Percentiles rank a stretch among this genome's conserved stretches.
These are phyloP conservation scores for Sugiyamaella valdiviana DNA, from an alignment of 805 yeast species.

Conservation along the genomic window DNA sequence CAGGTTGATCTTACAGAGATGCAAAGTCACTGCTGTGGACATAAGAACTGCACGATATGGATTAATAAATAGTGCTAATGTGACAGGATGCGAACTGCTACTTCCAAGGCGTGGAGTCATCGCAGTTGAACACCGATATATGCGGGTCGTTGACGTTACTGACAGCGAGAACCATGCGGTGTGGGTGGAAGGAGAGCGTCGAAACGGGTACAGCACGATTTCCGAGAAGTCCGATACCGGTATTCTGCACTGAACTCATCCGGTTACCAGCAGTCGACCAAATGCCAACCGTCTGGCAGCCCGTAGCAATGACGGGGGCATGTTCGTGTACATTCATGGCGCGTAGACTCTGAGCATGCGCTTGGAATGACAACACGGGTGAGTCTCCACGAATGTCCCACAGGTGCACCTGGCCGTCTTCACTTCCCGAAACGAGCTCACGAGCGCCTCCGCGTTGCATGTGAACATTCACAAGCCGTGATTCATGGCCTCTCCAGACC, in stretches of 20 bases:
- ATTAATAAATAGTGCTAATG: not conserved
- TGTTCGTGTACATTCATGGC: slow-evolving; percentile 87
- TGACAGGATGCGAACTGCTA: not conserved
- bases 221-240: slow-evolving; percentile 27
- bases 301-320: slow-evolving; percentile 90
- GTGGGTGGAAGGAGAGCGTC: slow-evolving; percentile 79
- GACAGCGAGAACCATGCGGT: slow-evolving; percentile 86
- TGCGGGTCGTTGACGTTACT: slow-evolving; percentile 72
- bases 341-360: slow-evolving; percentile 48
- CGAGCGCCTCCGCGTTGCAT: slow-evolving; percentile 97
- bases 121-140: slow-evolving; percentile 32
- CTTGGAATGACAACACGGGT: slow-evolving; percentile 63
- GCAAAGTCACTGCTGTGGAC: too few species aligned
- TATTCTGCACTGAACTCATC: slow-evolving; percentile 53
- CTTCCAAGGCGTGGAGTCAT: not conserved
- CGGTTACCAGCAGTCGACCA: slow-evolving; percentile 84
- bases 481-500: slow-evolving; percentile 58
- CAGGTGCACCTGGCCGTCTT: slow-evolving; percentile 74
- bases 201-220: slow-evolving; percentile 48
- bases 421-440: slow-evolving; percentile 72
- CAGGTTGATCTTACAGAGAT: too few species aligned
- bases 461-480: slow-evolving; percentile 62
- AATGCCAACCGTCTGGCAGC: slow-evolving; percentile 67
- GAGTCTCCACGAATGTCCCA: slow-evolving; percentile 79
- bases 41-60: not conserved